phyloP scores from a whole-genome alignment of 2,329 filamentous ascomycete species.

The Fusarium pseudograminearum region DNA sequence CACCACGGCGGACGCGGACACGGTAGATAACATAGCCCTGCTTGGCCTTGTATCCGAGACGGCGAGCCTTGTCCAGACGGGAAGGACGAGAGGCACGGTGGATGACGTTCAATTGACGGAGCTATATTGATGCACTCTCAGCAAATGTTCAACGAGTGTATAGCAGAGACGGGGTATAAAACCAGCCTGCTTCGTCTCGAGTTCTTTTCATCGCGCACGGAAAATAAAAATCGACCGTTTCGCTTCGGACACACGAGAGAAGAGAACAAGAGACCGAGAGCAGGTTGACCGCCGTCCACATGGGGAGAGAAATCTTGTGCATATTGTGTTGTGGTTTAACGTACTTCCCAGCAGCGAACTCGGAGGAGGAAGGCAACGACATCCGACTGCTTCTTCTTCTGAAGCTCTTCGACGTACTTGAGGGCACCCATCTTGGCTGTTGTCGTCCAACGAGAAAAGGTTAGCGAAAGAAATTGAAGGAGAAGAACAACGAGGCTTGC shows the following conservation, averaged over 20 bases:
- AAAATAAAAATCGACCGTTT: slow-evolving; percentile 19
- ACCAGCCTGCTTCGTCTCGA: slow-evolving; percentile 24
- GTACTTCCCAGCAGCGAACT: slow-evolving; percentile 99
- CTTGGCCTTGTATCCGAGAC: slow-evolving; percentile 99
- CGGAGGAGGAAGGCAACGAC: slow-evolving; percentile 99
- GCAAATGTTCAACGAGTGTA: slow-evolving; percentile 99
- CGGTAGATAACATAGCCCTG: slow-evolving; percentile 99
- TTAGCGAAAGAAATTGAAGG: slow-evolving; percentile 42
- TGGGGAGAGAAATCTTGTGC: slow-evolving; percentile 46
- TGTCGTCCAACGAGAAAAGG: slow-evolving; percentile 35
- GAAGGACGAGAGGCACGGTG: slow-evolving; percentile 98
- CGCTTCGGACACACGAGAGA: slow-evolving; percentile 21
- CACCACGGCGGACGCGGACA: slow-evolving; percentile 97
- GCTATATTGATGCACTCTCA: slow-evolving; percentile 99
- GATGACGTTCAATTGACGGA: slow-evolving; percentile 99
- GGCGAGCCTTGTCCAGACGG: slow-evolving; percentile 99
- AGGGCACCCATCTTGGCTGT: slow-evolving; percentile 95
- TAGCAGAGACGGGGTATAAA: slow-evolving; percentile 67
- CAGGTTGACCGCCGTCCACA: slow-evolving; percentile 52
- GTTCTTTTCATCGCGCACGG: slow-evolving; percentile 9
- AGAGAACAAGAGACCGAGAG: slow-evolving; percentile 38
- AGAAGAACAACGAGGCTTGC: slow-evolving; percentile 10
- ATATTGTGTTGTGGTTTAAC: slow-evolving; percentile 60
- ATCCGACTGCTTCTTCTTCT: slow-evolving; percentile 99
- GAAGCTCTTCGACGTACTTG: slow-evolving; percentile 99